phyloP scores from a whole-genome alignment of 768 basidiomycete genomes.

The Kwoniella botswanensis region DNA sequence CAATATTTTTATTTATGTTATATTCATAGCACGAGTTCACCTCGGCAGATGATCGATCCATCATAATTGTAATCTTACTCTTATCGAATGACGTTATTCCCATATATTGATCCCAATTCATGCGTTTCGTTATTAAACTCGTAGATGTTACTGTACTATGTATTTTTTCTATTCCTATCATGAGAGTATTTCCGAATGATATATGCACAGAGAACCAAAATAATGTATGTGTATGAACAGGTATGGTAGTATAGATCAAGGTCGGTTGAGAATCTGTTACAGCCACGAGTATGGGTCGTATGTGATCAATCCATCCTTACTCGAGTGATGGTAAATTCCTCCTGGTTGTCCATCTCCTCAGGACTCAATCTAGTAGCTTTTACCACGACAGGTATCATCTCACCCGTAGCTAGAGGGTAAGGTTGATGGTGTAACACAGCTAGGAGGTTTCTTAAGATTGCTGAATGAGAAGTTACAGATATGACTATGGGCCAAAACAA shows the following conservation, averaged over 20 bases:
- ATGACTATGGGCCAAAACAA: slow-evolving; percentile 31
- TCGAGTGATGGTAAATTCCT: neutral
- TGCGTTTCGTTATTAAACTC: neutral
- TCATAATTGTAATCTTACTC: no score
- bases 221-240: neutral
- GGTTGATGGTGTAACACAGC: slow-evolving; percentile 50
- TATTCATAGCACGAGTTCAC: no score
- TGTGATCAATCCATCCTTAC: neutral
- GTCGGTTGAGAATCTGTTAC: no score
- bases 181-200: neutral
- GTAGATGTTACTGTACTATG: no score
- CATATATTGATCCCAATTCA: neutral
- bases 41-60: neutral
- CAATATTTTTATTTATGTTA: no score
- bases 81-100: no score
- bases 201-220: neutral
- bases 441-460: slow-evolving; percentile 47
- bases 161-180: neutral
- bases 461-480: slow-evolving; percentile 54
- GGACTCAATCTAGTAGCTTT: slow-evolving; percentile 40
- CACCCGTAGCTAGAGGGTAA: slow-evolving; percentile 53
- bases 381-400: slow-evolving; percentile 57
- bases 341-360: neutral
- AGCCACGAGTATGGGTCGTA: no score
- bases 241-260: no score